Base-by-base conservation (phyloP, 495 filamentous ascomycete genomes). In the Lindgomyces ingoldianus region DNA sequence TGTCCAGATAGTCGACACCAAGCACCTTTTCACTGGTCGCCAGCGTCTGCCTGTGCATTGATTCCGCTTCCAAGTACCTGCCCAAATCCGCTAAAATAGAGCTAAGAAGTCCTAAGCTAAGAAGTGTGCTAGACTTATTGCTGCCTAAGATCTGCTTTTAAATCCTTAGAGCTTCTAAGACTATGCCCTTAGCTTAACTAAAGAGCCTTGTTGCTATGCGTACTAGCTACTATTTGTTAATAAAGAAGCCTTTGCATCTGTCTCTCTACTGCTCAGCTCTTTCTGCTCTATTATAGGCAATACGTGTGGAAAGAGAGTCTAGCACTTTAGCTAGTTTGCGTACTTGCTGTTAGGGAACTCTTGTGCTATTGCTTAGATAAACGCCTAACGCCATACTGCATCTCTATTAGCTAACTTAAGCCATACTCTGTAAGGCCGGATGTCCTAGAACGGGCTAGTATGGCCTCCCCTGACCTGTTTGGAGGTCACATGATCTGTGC, bases 401-500 rank as follows among this genome's bases (percentile, higher is more conserved):
- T 46, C 42, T n/a, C 42, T 46, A 42, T 53, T 44, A 21, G 10
- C 10, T 25, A 27, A 59, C 53, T 77, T 57, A 8, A 83, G 68
- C 80, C 80, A 83, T n/a, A 62, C 67, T 52, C 70, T 65, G n/a
- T n/a, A n/a, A n/a, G n/a, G n/a, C n/a, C n/a, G n/a, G n/a, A n/a
- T n/a, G n/a, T n/a, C n/a, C n/a, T n/a, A n/a, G n/a, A n/a, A n/a
- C n/a, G n/a, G n/a, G n/a, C n/a, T n/a, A n/a, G n/a, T n/a, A n/a
- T n/a, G n/a, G n/a, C n/a, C n/a, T n/a, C n/a, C n/a, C n/a, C n/a
- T n/a, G n/a, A n/a, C n/a, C n/a, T n/a, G n/a, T n/a, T n/a, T n/a
- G n/a, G n/a, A n/a, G n/a, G n/a, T n/a, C n/a, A n/a, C n/a, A n/a
- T n/a, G n/a, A n/a, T n/a, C n/a, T n/a, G n/a, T n/a, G n/a, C n/a